These are phyloP conservation scores for Pythium angustatum DNA, from an alignment of 352 stramenopile species.

Conservation along the genomic window DNA sequence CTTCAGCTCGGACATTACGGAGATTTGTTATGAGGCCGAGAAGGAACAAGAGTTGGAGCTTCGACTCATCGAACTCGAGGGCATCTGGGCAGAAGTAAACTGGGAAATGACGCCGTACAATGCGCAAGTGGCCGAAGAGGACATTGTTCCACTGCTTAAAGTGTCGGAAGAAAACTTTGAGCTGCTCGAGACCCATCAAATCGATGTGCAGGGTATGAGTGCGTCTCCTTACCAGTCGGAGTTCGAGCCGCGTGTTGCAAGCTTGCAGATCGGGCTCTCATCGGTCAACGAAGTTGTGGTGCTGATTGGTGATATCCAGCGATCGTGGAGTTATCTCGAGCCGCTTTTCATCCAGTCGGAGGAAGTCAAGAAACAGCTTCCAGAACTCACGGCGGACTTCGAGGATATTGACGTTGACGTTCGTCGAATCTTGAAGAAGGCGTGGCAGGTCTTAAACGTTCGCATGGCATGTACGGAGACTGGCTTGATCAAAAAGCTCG, in stretches of 20 bases:
- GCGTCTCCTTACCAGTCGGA: slow-evolving; percentile 94
- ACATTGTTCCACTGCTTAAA: slow-evolving; percentile 89
- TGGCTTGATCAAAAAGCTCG: slow-evolving; percentile 89
- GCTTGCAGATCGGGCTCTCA: slow-evolving; percentile 85
- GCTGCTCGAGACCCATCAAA: slow-evolving; percentile 95
- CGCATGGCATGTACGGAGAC: slow-evolving; percentile 88
- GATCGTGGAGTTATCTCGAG: slow-evolving; percentile 96
- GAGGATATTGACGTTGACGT: slow-evolving; percentile 94
- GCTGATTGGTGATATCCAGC: slow-evolving; percentile 94
- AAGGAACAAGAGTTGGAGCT: slow-evolving; percentile 97
- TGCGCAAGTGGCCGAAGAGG: slow-evolving; percentile 62
- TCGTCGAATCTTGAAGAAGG: slow-evolving; percentile 79
- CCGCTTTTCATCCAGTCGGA: slow-evolving; percentile 96
- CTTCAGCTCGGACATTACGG: slow-evolving; percentile 94
- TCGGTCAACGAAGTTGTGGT: slow-evolving; percentile 93
- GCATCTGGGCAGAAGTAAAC: slow-evolving; percentile 91
- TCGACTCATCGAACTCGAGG: slow-evolving; percentile 89
- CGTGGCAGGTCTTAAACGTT: slow-evolving; percentile 91
- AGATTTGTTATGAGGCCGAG: slow-evolving; percentile 96
- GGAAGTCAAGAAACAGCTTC: slow-evolving; percentile 96
- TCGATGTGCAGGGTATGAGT: slow-evolving; percentile 96
- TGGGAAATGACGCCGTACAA: slow-evolving; percentile 95
- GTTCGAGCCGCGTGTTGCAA: slow-evolving; percentile 92
- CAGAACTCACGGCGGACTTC: slow-evolving; percentile 93
- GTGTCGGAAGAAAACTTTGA: slow-evolving; percentile 97